Conservation (phyloP, 805 yeast species). For the Candida awuae region DNA sequence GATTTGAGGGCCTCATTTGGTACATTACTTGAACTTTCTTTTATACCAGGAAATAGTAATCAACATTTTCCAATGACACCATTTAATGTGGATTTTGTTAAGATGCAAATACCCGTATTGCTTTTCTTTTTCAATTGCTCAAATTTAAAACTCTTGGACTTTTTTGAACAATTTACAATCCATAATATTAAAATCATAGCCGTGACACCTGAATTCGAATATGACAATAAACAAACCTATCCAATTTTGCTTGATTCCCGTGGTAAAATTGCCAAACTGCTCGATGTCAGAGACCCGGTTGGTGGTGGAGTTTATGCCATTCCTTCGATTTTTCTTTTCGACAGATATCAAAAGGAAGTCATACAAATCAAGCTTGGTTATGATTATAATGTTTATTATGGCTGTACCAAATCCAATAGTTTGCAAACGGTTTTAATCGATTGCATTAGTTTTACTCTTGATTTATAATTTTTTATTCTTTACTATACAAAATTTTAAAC, state of each 20-base stretch:
- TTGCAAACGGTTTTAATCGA: conserved; percentile 14
- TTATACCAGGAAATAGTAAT: background rate
- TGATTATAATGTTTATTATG: conserved; percentile 19
- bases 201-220: conserved; percentile 17
- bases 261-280: conserved; percentile 21
- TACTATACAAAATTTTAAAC: background rate
- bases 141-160: background rate
- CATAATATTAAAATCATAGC: conserved; percentile 14
- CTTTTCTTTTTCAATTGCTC: conserved; percentile 7
- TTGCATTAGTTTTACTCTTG: conserved; percentile 13
- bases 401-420: conserved; percentile 10
- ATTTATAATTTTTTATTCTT: no score
- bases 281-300: conserved; percentile 26
- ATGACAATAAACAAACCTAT: conserved; percentile 13
- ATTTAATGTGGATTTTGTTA: background rate
- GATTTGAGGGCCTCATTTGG: background rate
- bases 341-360: conserved; percentile 19
- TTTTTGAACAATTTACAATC: conserved; percentile 1
- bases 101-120: background rate
- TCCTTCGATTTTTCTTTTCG: conserved; percentile 24
- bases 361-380: conserved; percentile 21
- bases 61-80: background rate
- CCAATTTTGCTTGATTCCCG: conserved; percentile 24
- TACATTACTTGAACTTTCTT: background rate
- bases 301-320: conserved; percentile 31